Percentiles rank a stretch among this genome's conserved stretches.
Conservation (phyloP, 2,329 filamentous ascomycete species). For the Pseudopyrenochaeta lycopersici region DNA sequence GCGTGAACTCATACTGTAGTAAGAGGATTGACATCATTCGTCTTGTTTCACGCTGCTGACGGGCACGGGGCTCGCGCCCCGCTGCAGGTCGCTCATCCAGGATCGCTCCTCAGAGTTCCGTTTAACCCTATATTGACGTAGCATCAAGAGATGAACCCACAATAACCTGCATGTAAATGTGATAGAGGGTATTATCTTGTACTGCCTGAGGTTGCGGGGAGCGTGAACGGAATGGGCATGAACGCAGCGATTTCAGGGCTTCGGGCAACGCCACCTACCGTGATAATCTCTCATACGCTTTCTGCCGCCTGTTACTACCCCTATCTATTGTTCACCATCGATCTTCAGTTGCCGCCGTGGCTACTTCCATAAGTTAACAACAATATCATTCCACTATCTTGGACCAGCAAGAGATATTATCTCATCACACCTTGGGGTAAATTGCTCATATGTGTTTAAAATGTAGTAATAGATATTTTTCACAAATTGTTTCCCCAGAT, state of each 20-base stretch:
- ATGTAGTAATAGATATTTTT: neutral
- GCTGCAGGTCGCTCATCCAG: slow-evolving; percentile 8
- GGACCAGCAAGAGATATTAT: neutral
- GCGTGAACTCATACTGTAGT: neutral
- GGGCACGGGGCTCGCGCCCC: neutral
- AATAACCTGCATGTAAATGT: neutral
- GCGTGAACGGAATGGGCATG: neutral
- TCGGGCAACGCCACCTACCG: neutral
- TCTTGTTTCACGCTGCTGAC: slow-evolving; percentile 13
- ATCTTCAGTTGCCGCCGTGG: neutral
- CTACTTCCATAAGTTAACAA: neutral
- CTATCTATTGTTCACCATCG: no score
- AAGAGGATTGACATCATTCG: neutral
- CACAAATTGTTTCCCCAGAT: neutral
- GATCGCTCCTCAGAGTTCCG: slow-evolving; percentile 2
- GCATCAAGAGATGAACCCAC: slow-evolving; percentile 3
- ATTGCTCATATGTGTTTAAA: neutral
- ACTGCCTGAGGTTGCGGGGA: slow-evolving; percentile 1
- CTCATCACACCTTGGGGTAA: slow-evolving; percentile 4
- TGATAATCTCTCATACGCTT: neutral
- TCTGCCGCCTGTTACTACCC: neutral
- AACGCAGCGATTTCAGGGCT: neutral
- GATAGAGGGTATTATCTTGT: neutral
- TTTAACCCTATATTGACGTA: slow-evolving; percentile 14
- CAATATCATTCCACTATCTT: neutral